These are phyloP conservation scores for Xanthoconium stramineum DNA, from an alignment of 768 basidiomycete species.

Conservation along the genomic window DNA sequence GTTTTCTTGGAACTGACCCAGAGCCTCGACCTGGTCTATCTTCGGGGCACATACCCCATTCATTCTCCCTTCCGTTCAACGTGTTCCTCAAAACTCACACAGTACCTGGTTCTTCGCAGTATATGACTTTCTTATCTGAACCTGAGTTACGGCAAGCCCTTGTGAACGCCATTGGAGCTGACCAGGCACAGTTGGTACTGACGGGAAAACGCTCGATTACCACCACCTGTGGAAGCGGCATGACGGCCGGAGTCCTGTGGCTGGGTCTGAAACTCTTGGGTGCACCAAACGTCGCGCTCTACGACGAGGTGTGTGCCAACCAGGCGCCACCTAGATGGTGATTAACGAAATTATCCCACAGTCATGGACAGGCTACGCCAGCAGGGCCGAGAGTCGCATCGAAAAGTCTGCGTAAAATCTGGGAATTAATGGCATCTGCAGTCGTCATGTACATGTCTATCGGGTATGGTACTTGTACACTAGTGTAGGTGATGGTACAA, in stretches of 20 bases:
- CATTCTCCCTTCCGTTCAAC: slow-evolving; percentile 81
- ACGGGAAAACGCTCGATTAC: slow-evolving; percentile 60
- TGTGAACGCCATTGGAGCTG: slow-evolving; percentile 57
- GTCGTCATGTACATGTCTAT: slow-evolving; percentile 5
- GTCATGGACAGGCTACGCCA: slow-evolving; percentile 96
- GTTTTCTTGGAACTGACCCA: slow-evolving; percentile 76
- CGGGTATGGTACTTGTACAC: slow-evolving; percentile 15
- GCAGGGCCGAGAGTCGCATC: slow-evolving; percentile 70
- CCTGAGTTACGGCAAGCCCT: slow-evolving; percentile 60
- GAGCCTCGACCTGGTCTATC: slow-evolving; percentile 88
- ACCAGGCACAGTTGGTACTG: slow-evolving; percentile 53
- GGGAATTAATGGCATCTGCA: slow-evolving; percentile 7
- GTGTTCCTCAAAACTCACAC: slow-evolving; percentile 54
- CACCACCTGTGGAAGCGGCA: slow-evolving; percentile 90
- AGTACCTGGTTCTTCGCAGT: slow-evolving; percentile 37
- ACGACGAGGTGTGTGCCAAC: slow-evolving; percentile 77
- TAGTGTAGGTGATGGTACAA: slow-evolving; percentile 29
- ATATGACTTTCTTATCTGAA: slow-evolving; percentile 57
- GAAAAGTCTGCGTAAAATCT: slow-evolving; percentile 39
- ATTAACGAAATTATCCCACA: slow-evolving; percentile 33
- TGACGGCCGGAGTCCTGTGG: slow-evolving; percentile 97
- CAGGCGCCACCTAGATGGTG: slow-evolving; percentile 6
- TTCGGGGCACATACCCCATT: slow-evolving; percentile 90
- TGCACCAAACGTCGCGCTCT: slow-evolving; percentile 62
- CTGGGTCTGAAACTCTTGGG: slow-evolving; percentile 78